A percentile compares a stretch with the other conserved stretches of the same genome.
Evolutionary conservation across 1,284 basidiomycete genomes (phyloP).

Genomic region (Trichosporon faecale): DNA sequence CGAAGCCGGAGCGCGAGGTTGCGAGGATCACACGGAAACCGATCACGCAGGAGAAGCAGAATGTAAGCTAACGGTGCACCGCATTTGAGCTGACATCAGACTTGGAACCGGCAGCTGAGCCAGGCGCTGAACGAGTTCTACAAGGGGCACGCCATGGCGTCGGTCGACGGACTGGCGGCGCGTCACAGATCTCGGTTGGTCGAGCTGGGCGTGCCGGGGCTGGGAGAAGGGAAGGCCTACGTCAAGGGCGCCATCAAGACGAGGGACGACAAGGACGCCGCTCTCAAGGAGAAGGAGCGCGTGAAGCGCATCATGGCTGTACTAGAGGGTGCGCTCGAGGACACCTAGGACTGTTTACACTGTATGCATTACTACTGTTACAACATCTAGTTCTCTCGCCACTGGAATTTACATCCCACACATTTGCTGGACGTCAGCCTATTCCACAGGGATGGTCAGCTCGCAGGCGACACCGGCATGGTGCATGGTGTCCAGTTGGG

Average conservation of each 20-base stretch:
- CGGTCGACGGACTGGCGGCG: constrained; percentile 37
- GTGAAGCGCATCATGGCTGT: constrained; percentile 42
- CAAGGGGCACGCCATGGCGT: constrained; percentile 30
- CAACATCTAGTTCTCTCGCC: constrained; percentile 43
- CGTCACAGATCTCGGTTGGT: constrained; percentile 34
- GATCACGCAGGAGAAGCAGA: constrained; percentile 33
- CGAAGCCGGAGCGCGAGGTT: constrained; percentile 39
- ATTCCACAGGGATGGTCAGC: neutral
- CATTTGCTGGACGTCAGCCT: constrained; percentile 42
- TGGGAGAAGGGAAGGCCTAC: constrained; percentile 24
- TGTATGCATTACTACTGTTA: constrained; percentile 15
- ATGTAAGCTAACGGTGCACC: constrained; percentile 23
- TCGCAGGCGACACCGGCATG: neutral
- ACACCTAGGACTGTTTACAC: constrained; percentile 8
- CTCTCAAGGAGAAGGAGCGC: constrained; percentile 28
- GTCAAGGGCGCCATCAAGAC: neutral
- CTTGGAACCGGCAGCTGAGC: constrained; percentile 31
- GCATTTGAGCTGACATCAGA: constrained; percentile 20
- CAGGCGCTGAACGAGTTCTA: constrained; percentile 31
- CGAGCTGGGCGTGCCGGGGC: constrained; percentile 43
- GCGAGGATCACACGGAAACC: constrained; percentile 38
- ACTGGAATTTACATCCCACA: constrained; percentile 49
- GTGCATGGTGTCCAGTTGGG: too few relatives aligned
- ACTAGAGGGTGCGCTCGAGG: constrained; percentile 39
- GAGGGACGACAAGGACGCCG: neutral